A percentile compares a stretch with the other conserved stretches of the same genome.
These are phyloP conservation scores for Amesomyces nigricolor DNA, from an alignment of 2,329 filamentous ascomycete genomes.

Conservation along the genomic window DNA sequence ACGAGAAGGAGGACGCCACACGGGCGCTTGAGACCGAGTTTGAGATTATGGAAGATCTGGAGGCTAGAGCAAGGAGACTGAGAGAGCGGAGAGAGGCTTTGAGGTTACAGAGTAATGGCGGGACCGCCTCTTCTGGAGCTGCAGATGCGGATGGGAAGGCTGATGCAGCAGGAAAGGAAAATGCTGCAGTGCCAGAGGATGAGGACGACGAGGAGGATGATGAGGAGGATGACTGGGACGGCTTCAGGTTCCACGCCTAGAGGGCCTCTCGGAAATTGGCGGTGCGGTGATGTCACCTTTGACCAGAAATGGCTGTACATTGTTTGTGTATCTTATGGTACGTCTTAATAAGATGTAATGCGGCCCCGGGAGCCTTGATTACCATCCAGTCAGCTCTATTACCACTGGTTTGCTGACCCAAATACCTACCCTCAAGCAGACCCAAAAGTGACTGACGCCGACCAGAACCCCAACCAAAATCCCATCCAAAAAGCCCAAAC, in stretches of 20 bases:
- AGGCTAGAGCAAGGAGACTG: constrained; percentile 61
- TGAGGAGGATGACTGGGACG: constrained; percentile 54
- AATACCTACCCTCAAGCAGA: too few species aligned
- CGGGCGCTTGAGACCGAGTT: constrained; percentile 71
- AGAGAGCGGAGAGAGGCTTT: constrained; percentile 68
- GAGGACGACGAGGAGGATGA: constrained; percentile 42
- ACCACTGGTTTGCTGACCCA: too few species aligned
- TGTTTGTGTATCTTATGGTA: constrained; percentile 11
- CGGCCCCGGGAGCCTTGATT: not conserved
- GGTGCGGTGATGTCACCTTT: not conserved
- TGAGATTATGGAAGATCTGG: constrained; percentile 75
- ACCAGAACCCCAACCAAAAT: too few species aligned
- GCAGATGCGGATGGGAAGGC: constrained; percentile 26
- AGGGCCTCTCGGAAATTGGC: not conserved
- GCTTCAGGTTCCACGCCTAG: constrained; percentile 45
- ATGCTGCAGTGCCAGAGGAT: constrained; percentile 29
- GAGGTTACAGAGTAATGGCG: constrained; percentile 30
- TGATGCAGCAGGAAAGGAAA: constrained; percentile 30
- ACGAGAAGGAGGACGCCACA: constrained; percentile 70
- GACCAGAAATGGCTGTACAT: constrained; percentile 2
- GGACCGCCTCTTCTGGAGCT: constrained; percentile 2
- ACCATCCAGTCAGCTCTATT: not conserved
- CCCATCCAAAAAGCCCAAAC: too few species aligned
- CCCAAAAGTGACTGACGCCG: too few species aligned
- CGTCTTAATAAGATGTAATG: not conserved